phyloP scores from a whole-genome alignment of 768 basidiomycete genomes.

The Strobilomyces echinocephalus region DNA sequence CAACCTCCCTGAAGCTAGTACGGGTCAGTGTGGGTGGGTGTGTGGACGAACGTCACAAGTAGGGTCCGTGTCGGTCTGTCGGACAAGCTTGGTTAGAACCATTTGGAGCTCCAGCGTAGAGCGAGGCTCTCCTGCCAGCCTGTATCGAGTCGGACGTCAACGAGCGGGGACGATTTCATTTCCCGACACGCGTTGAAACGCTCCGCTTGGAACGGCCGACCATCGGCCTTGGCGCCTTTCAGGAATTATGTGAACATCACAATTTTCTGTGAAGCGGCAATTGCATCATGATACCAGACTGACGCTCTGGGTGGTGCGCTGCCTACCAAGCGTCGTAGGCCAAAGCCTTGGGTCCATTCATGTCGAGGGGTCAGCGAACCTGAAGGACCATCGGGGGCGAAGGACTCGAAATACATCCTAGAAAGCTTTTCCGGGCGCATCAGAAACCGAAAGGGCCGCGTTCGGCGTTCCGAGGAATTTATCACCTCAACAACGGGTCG shows the following conservation, averaged over 20 bases:
- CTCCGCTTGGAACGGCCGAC: conserved; percentile 9
- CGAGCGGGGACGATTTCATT: conserved; percentile 9
- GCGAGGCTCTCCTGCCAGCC: too few species aligned
- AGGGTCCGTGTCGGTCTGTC: not conserved
- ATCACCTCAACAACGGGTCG: not conserved
- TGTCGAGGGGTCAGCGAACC: not conserved
- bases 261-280: not conserved
- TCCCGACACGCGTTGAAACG: conserved; percentile 11
- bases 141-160: not conserved
- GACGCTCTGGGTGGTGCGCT: not conserved
- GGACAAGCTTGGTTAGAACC: not conserved
- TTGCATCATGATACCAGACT: not conserved
- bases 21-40: not conserved
- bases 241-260: not conserved
- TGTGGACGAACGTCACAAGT: not conserved
- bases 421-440: not conserved
- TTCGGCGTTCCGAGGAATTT: not conserved
- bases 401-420: not conserved
- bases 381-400: not conserved
- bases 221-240: not conserved
- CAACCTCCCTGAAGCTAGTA: not conserved
- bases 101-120: not conserved
- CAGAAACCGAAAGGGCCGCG: not conserved
- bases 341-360: not conserved
- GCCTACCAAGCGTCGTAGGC: not conserved